Base-by-base conservation (phyloP, 202 grass and related monocot species). In the Setaria viridis region DNA sequence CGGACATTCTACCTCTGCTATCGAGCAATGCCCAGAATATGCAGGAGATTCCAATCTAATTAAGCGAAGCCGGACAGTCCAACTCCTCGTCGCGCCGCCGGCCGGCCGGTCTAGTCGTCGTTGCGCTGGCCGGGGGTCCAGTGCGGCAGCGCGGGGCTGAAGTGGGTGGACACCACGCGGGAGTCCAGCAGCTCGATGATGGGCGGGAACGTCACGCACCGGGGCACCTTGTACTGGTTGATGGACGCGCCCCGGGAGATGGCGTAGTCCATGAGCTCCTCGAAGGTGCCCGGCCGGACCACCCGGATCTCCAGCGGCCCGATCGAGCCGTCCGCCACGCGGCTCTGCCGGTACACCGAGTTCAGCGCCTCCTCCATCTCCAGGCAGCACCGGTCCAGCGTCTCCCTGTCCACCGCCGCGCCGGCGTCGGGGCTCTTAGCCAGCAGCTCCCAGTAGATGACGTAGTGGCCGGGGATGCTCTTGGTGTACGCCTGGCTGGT, bases 241-340 rank as follows among this genome's bases (percentile, higher is more conserved):
- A 98, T 95, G 33, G 93, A 95, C 9, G 95, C 95, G 20, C 95
- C 95, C 43, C 89, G 89, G 55, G 91, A 90, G 78, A 98, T 95
- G 83, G 93, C 93, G 72, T 98, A 98, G 88, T 98, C 93, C 95
- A 98, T 98, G 47, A 98, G 82, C 85, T 98, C 95, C 79, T 98
- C 95, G 82, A 98, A 98, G 10, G 93, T 95, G 84, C 95, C 95
- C 0, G 80, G 19, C 41, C 93, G 81, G 34, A 98, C 95, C 3
- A 98, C 91, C n/a, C 95, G 80, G 84, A 98, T 98, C 85, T 98
- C 95, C 51, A 98, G 91, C 47, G 95, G 87, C 12, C 95, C 95
- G 74, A 98, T 98, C 1, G 95, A 98, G 13, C 93, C 83, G 80
- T 98, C 95, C 6, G 95, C 95, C 17, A 94, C 95, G 37, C 95